Conservation (phyloP, 495 filamentous ascomycete species). For the Neurospora sp. region DNA sequence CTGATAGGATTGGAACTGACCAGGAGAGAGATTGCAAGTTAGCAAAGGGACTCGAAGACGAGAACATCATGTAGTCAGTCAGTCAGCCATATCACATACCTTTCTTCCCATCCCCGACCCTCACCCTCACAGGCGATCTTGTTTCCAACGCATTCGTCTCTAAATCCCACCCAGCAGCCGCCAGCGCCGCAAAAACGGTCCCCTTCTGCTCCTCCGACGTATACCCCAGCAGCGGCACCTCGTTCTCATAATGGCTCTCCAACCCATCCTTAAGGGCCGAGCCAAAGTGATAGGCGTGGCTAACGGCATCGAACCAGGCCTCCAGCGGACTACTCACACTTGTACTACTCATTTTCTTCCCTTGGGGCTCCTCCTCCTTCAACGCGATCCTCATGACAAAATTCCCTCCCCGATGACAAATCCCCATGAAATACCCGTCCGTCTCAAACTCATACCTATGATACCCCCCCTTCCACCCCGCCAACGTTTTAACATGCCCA, state of each 20-base stretch:
- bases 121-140: conserved; percentile 19
- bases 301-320: conserved; percentile 68
- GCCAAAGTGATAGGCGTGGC: conserved; percentile 38
- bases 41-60: neutral
- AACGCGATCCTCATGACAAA: conserved; percentile 50
- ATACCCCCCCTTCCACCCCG: conserved; percentile 25
- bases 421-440: conserved; percentile 47
- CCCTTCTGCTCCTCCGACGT: conserved; percentile 24
- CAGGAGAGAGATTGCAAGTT: neutral
- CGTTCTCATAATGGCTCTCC: conserved; percentile 23
- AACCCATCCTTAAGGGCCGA: conserved; percentile 24
- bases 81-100: conserved; percentile 10
- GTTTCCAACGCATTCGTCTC: conserved; percentile 35
- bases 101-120: conserved; percentile 20
- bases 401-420: conserved; percentile 26
- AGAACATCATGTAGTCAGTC: neutral
- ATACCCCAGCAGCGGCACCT: conserved; percentile 24
- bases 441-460: conserved; percentile 42
- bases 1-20: neutral
- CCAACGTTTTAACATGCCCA: conserved; percentile 22
- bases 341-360: neutral
- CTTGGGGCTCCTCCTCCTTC: conserved; percentile 33
- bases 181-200: conserved; percentile 20
- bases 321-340: conserved; percentile 43
- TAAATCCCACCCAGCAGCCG: conserved; percentile 35